phyloP scores from a whole-genome alignment of 2,329 filamentous ascomycete genomes.

The Nothomitra cinnamomea region DNA sequence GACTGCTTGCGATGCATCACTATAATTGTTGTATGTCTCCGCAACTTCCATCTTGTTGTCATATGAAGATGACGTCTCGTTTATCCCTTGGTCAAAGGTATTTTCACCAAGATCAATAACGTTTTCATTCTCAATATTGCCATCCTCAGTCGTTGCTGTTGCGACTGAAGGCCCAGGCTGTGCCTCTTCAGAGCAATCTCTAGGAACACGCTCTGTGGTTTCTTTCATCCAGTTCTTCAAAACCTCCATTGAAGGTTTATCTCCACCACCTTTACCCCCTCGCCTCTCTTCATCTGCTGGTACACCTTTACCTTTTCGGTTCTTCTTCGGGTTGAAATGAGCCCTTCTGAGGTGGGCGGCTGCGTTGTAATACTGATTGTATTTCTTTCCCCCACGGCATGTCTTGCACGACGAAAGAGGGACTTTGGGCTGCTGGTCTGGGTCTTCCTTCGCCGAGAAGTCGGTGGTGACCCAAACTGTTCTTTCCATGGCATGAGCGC shows the following conservation, averaged over 20 bases:
- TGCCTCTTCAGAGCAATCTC: neutral
- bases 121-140: no score
- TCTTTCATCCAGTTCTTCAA: slow-evolving; percentile 41
- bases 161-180: neutral
- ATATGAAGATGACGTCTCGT: no score
- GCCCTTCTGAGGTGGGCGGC: slow-evolving; percentile 76
- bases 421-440: slow-evolving; percentile 11
- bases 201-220: neutral
- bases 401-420: slow-evolving; percentile 62
- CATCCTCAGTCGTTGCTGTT: neutral
- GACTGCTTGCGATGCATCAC: no score
- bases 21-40: no score
- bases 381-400: slow-evolving; percentile 59
- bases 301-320: slow-evolving; percentile 16
- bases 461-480: slow-evolving; percentile 48
- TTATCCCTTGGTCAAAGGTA: no score
- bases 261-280: slow-evolving; percentile 36
- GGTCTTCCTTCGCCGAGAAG: slow-evolving; percentile 41
- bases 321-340: slow-evolving; percentile 43
- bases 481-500: slow-evolving; percentile 44
- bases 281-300: slow-evolving; percentile 29
- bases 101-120: no score
- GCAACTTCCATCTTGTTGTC: no score
- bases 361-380: slow-evolving; percentile 88
- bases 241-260: slow-evolving; percentile 38